These are phyloP conservation scores for Saccharomyces cerevisiae DNA, from an alignment of 805 yeast genomes.

Conservation along the genomic window DNA sequence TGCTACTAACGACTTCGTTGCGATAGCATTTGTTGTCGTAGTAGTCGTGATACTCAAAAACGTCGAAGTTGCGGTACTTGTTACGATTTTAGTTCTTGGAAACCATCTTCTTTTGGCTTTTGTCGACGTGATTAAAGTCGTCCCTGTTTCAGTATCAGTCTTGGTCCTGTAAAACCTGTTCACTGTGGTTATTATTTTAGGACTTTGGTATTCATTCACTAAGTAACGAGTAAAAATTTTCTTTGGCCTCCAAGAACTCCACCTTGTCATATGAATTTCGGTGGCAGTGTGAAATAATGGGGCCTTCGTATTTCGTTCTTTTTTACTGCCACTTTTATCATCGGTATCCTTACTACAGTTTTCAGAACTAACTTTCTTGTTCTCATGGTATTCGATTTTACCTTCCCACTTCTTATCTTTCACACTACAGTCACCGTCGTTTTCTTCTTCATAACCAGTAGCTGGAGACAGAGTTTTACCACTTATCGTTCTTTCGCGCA, in stretches of 20 bases:
- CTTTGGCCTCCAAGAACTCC: conserved; percentile 10
- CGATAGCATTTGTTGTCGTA: conserved; percentile 1
- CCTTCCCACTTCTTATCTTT: not conserved
- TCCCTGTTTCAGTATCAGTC: conserved; percentile 9
- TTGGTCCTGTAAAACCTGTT: conserved; percentile 8
- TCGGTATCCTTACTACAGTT: not conserved
- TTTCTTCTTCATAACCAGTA: not conserved
- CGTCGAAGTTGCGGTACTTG: conserved; percentile 3
- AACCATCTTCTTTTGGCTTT: conserved; percentile 2
- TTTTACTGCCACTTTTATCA: not conserved
- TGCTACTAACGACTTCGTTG: not conserved
- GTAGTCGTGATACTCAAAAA: conserved; percentile 10
- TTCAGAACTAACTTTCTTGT: not conserved
- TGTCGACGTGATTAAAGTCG: conserved; percentile 6
- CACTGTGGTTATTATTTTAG: not conserved
- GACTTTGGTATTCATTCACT: conserved; percentile 5
- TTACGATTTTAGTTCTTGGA: conserved; percentile 4
- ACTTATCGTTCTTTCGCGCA: conserved; percentile 1
- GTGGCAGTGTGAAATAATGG: conserved; percentile 8
- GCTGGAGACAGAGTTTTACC: not conserved
- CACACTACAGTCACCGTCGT: not conserved
- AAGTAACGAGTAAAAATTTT: conserved; percentile 4
- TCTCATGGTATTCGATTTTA: not conserved
- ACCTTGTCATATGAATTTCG: conserved; percentile 7
- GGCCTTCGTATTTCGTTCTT: not conserved